Percentiles rank a stretch among this genome's conserved stretches.
These are phyloP conservation scores for Anthracocystis walkeri DNA, from an alignment of 1,284 basidiomycete species.

Conservation along the genomic window DNA sequence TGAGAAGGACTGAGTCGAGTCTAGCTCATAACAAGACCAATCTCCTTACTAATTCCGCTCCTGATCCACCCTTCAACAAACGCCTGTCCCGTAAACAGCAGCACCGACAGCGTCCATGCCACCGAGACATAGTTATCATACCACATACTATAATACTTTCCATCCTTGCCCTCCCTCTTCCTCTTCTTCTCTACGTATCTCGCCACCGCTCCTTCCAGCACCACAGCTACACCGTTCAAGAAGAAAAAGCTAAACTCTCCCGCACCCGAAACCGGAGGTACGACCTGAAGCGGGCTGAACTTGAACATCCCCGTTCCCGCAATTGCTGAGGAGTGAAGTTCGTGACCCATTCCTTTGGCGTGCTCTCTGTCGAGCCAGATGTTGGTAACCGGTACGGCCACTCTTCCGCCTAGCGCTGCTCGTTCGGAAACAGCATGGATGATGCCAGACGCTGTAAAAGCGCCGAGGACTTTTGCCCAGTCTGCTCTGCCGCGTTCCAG, in stretches of 20 bases:
- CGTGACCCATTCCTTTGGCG: slow-evolving; percentile 44
- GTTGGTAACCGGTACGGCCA: slow-evolving; percentile 49
- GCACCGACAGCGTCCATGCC: slow-evolving; percentile 47
- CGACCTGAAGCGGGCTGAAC: slow-evolving; percentile 38
- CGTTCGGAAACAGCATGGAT: slow-evolving; percentile 53
- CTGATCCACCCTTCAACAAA: slow-evolving; percentile 57
- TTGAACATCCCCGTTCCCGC: slow-evolving; percentile 4
- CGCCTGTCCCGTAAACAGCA: slow-evolving; percentile 51
- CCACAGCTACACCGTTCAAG: slow-evolving; percentile 54
- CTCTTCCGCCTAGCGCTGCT: slow-evolving; percentile 45
- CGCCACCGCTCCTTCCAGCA: slow-evolving; percentile 44
- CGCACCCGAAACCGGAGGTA: slow-evolving; percentile 46
- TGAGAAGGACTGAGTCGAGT: not conserved
- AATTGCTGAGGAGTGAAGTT: slow-evolving; percentile 14
- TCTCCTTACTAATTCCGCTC: slow-evolving; percentile 42
- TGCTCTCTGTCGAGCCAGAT: slow-evolving; percentile 42
- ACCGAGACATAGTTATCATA: slow-evolving; percentile 41
- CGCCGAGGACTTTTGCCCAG: slow-evolving; percentile 58
- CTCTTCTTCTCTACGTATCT: slow-evolving; percentile 25
- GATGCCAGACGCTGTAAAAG: slow-evolving; percentile 49
- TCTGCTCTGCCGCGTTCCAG: slow-evolving; percentile 48
- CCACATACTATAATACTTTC: slow-evolving; percentile 37
- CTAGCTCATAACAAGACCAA: slow-evolving; percentile 29
- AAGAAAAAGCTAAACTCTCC: slow-evolving; percentile 59
- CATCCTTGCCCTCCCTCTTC: slow-evolving; percentile 14